These are phyloP conservation scores for Neonectria faginata DNA, from an alignment of 2,329 filamentous ascomycete species.

Conservation along the genomic window DNA sequence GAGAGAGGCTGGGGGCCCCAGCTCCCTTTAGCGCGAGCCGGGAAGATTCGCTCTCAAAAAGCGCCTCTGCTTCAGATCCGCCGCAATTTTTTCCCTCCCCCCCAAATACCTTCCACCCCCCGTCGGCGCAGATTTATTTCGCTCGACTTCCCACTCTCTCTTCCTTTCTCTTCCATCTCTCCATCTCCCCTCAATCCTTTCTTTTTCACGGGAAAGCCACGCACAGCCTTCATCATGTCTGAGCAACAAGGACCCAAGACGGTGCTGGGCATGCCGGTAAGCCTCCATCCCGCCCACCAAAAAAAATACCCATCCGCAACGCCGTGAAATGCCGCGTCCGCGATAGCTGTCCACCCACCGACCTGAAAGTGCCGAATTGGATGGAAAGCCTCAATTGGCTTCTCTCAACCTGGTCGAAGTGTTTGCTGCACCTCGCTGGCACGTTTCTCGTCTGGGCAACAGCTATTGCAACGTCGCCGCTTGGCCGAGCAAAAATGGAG, in stretches of 20 bases:
- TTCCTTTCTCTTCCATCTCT: conserved; percentile 58
- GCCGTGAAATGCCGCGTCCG: conserved; percentile 47
- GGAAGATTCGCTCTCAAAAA: conserved; percentile 68
- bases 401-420: conserved; percentile 7
- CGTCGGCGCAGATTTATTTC: conserved; percentile 61
- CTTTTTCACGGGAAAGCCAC: conserved; percentile 58
- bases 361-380: conserved; percentile 16
- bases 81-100: conserved; percentile 62
- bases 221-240: conserved; percentile 64
- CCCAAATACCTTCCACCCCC: conserved; percentile 57
- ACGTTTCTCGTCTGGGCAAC: conserved; percentile 4
- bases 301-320: conserved; percentile 18
- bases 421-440: not conserved
- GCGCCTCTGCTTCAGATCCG: conserved; percentile 58
- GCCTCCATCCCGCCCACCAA: conserved; percentile 46
- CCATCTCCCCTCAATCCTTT: conserved; percentile 74
- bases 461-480: conserved; percentile 21
- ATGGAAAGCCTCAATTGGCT: conserved; percentile 34
- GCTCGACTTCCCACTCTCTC: conserved; percentile 56
- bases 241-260: conserved; percentile 61
- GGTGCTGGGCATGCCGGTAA: conserved; percentile 77
- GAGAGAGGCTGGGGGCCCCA: conserved; percentile 43
- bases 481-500: conserved; percentile 7
- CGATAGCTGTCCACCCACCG: conserved; percentile 36
- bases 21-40: conserved; percentile 54